phyloP scores from a whole-genome alignment of 768 basidiomycete genomes.

The Hypholoma fasciculare region DNA sequence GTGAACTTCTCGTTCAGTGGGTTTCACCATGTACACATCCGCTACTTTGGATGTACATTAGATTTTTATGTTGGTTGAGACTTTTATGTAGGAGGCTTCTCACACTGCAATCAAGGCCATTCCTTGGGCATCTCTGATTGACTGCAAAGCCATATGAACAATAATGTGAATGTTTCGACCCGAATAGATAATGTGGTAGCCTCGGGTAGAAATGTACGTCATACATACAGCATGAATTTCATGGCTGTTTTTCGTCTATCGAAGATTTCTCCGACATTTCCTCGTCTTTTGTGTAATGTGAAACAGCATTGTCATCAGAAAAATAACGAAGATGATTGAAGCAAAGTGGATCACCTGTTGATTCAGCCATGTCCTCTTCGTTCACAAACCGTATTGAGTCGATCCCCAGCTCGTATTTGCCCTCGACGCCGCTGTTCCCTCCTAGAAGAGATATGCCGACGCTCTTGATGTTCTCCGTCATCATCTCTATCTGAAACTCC shows the following conservation, averaged over 20 bases:
- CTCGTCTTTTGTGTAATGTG: neutral
- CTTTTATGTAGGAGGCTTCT: too few relatives aligned
- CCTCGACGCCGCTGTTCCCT: constrained; percentile 73
- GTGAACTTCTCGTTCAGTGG: neutral
- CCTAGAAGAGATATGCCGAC: constrained; percentile 89
- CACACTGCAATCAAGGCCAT: too few relatives aligned
- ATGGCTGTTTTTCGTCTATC: constrained; percentile 1
- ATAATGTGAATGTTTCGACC: too few relatives aligned
- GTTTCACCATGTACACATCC: neutral
- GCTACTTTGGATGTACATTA: too few relatives aligned
- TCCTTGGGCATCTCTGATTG: too few relatives aligned
- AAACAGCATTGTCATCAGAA: neutral
- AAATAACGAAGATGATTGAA: neutral
- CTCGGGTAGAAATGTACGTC: neutral
- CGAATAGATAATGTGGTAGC: too few relatives aligned
- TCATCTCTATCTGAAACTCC: constrained; percentile 73
- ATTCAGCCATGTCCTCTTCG: constrained; percentile 55
- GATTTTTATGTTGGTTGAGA: too few relatives aligned
- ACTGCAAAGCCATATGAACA: too few relatives aligned
- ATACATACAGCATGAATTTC: neutral
- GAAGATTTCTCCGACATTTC: constrained; percentile 1
- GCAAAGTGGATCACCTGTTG: constrained; percentile 21
- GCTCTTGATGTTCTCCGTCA: constrained; percentile 70
- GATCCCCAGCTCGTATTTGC: constrained; percentile 80
- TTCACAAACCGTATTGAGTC: constrained; percentile 83